Conservation (phyloP, 768 basidiomycete species). For the Neoboletus magnificus region DNA sequence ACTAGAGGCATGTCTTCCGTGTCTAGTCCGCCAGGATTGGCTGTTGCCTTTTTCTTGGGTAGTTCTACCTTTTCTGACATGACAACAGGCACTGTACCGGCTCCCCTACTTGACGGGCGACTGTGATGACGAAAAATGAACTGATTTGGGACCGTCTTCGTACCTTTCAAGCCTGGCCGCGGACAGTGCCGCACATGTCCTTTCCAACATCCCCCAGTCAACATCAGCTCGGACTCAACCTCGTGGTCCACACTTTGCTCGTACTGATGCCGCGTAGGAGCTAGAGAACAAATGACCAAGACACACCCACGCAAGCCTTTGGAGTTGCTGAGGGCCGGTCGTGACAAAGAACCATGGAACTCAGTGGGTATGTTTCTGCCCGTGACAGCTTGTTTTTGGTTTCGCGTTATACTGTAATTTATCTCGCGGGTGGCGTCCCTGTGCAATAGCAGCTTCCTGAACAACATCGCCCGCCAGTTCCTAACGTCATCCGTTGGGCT, state of each 20-base stretch:
- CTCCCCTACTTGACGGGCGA: constrained; percentile 10
- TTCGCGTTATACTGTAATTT: neutral
- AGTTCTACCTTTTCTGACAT: constrained; percentile 28
- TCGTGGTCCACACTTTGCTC: neutral
- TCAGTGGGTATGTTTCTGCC: neutral
- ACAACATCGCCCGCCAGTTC: neutral
- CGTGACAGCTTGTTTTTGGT: constrained; percentile 3
- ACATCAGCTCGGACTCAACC: neutral
- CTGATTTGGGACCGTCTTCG: constrained; percentile 28
- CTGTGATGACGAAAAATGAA: constrained; percentile 14
- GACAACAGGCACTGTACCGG: constrained; percentile 6
- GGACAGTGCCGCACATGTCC: constrained; percentile 18
- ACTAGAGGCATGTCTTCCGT: constrained; percentile 12
- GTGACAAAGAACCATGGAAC: neutral
- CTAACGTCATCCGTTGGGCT: neutral
- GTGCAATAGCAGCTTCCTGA: neutral
- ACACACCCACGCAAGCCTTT: neutral
- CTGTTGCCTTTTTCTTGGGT: constrained; percentile 23
- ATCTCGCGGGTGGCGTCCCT: constrained; percentile 3
- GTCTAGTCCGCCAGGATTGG: constrained; percentile 13
- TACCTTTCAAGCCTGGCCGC: constrained; percentile 14
- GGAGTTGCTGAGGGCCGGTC: neutral
- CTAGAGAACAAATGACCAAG: neutral
- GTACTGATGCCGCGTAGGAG: neutral
- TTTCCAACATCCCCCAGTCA: neutral